These are phyloP conservation scores for Strigomonas culicis DNA, from an alignment of 208 protist genomes.

Conservation along the genomic window DNA sequence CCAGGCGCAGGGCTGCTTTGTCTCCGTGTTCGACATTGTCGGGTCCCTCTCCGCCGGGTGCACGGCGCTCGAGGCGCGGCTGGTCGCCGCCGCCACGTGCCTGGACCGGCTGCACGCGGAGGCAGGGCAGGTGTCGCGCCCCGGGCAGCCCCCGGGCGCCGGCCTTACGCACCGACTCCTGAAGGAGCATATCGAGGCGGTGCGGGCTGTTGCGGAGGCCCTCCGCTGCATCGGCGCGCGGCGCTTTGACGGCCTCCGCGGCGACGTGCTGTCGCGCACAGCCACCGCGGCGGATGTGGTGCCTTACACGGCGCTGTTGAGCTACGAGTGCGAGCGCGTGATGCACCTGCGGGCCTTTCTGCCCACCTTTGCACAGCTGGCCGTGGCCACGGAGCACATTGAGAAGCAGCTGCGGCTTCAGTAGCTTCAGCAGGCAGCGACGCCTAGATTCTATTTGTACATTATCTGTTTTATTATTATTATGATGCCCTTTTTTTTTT, in stretches of 20 bases:
- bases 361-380: conserved; percentile 73
- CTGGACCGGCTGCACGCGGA: conserved; percentile 6
- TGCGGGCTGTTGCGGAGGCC: conserved; percentile 25
- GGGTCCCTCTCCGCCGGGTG: conserved; percentile 47
- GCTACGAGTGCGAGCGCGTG: conserved; percentile 62
- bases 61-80: conserved; percentile 37
- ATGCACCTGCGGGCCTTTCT: conserved; percentile 59
- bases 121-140: background rate
- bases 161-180: conserved; percentile 15
- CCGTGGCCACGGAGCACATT: conserved; percentile 67
- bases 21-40: conserved; percentile 6
- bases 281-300: conserved; percentile 57
- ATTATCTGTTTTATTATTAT: too few relatives aligned
- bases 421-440: background rate
- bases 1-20: background rate
- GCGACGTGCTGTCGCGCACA: conserved; percentile 14
- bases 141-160: conserved; percentile 13
- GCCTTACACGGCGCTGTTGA: conserved; percentile 35
- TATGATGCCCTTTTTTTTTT: background rate
- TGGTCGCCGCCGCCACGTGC: conserved; percentile 19
- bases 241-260: conserved; percentile 2
- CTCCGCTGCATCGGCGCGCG: conserved; percentile 22
- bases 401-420: conserved; percentile 11
- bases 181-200: conserved; percentile 26
- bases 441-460: background rate